Conservation (phyloP, 768 basidiomycete species). For the Termitomyces heimii region DNA sequence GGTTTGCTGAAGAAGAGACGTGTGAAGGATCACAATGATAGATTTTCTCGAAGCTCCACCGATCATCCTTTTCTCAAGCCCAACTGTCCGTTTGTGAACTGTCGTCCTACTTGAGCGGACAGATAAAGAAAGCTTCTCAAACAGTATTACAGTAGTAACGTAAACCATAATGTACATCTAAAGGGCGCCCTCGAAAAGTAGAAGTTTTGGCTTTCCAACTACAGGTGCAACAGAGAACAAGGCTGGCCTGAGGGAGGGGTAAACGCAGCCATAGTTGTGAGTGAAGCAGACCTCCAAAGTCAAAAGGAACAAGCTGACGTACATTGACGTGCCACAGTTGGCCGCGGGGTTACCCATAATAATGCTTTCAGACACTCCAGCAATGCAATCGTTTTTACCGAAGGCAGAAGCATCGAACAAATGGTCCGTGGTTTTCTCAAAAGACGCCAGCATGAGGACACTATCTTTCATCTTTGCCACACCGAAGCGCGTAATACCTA, state of each 20-base stretch:
- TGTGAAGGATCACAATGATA: neutral
- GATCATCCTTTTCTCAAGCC: neutral
- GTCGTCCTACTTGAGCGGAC: neutral
- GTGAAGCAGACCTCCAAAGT: constrained; percentile 2
- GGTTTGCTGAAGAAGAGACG: neutral
- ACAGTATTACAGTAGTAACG: constrained; percentile 6
- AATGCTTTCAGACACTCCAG: constrained; percentile 98
- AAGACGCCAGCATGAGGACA: constrained; percentile 97
- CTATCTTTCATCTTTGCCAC: constrained; percentile 99
- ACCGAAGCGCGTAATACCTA: constrained; percentile 98
- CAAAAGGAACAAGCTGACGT: constrained; percentile 16
- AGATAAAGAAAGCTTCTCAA: neutral
- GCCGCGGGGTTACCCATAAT: constrained; percentile 98
- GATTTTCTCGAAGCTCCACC: neutral
- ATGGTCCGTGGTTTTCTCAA: constrained; percentile 99
- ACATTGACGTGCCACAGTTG: constrained; percentile 94
- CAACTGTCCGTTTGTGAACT: neutral
- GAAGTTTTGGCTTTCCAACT: constrained; percentile 41
- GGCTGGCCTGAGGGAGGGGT: constrained; percentile 34
- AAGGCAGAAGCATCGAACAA: constrained; percentile 96
- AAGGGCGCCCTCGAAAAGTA: constrained; percentile 44
- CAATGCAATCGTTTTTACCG: constrained; percentile 91
- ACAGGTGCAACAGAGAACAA: constrained; percentile 37
- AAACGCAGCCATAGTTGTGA: neutral
- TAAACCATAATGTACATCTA: constrained; percentile 16